Base-by-base conservation (phyloP, 306 rosid genomes). In the Vigna mungo region DNA sequence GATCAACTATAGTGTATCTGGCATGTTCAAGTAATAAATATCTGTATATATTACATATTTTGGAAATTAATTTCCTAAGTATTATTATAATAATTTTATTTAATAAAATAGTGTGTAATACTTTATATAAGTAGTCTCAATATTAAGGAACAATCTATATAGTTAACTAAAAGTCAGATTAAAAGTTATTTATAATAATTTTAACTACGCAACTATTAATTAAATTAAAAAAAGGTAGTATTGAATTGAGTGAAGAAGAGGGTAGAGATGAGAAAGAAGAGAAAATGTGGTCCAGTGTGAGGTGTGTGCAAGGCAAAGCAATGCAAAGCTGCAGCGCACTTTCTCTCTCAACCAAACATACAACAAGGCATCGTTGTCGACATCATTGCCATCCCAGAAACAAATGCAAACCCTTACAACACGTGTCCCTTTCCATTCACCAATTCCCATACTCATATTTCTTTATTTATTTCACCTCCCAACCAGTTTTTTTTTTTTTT, bases 311-410 rank as follows among this genome's bases (percentile, higher is more conserved):
- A 12, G 1, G 47, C 1, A 39, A 37, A 7, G 54, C 67, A 37
- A 30, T 14, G 75, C 77, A 71, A 30, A 55, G 80, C 81, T 80
- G 85, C 75, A 66, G 27, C 71, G 37, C 82, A 75, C 81, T 39
- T 73, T 34, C 72, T 41, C 61, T 75, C 63, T 25, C 39, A 20
- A 32, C 30, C 23, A n/a, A 71, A 27, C 46, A 72, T 41, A 80
- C 51, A 71, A 36, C 55, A 49, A 51, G 16, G 47, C 83, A 44
- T 44, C 74, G 72, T 78, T 74, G 85, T 85, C 84, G 69, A 81
- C 83, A 77, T 87, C 88, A 84, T 81, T 84, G 85, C 79, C 75
- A 37, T 81, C 84, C 60, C 85, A 30, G 85, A 76, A 83, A 83
- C 85, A 85, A 82, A 83, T 87, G 89, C 88, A 79, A 78, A 37